Evolutionary conservation across 169 alveolate genomes (phyloP).

Genomic region (Plasmodium coatneyi): DNA sequence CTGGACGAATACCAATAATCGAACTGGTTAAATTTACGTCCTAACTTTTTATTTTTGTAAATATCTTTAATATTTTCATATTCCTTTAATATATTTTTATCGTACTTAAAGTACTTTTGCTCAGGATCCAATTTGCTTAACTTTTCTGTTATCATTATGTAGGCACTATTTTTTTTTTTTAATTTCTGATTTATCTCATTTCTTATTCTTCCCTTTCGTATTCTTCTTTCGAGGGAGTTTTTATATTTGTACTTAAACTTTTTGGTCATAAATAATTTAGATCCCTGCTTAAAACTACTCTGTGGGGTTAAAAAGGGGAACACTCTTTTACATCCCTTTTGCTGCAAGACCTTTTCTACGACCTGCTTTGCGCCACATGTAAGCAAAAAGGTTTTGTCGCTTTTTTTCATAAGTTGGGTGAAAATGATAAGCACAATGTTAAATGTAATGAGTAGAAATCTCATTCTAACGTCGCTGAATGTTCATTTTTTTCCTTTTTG

Average conservation of each 20-base stretch:
- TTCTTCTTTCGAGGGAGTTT: constrained; percentile 57
- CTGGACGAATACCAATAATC: constrained; percentile 74
- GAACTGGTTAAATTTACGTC: constrained; percentile 57
- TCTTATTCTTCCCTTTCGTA: constrained; percentile 44
- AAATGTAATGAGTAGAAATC: not conserved
- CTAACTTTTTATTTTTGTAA: constrained; percentile 61
- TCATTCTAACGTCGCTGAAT: constrained; percentile 13
- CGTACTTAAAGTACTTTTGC: constrained; percentile 70
- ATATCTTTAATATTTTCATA: constrained; percentile 69
- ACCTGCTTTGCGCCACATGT: not conserved
- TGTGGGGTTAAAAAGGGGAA: constrained; percentile 19
- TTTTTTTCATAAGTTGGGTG: constrained; percentile 2
- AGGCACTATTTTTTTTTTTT: constrained; percentile 74
- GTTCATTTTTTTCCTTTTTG: not conserved
- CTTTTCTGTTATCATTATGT: constrained; percentile 71
- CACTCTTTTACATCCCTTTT: not conserved
- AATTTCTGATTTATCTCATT: constrained; percentile 73
- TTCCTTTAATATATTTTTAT: constrained; percentile 73
- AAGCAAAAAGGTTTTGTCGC: not conserved
- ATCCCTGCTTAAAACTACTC: not conserved
- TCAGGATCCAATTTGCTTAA: constrained; percentile 73
- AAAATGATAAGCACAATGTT: constrained; percentile 10
- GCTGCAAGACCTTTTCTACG: not conserved
- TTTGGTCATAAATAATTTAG: constrained; percentile 64
- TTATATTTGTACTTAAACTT: constrained; percentile 62